Evolutionary conservation across 2,329 filamentous ascomycete genomes (phyloP), one percentile per base, ranked within the genome.

Genomic region (Colletotrichum lindemuthianum): DNA sequence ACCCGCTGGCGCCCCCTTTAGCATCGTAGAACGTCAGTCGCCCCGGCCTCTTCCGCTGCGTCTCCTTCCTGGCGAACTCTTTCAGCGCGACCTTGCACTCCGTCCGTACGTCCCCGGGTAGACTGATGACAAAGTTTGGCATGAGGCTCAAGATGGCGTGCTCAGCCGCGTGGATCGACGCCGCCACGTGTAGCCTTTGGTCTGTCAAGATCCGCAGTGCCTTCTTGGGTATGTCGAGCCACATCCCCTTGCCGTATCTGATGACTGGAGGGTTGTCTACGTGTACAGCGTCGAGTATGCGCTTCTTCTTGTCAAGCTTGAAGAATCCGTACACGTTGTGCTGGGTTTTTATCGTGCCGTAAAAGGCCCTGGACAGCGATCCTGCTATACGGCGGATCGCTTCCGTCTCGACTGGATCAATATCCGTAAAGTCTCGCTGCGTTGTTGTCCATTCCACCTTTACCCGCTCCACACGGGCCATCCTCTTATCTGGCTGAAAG

Each of bases 271-370:
- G 94, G 70, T 97, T 97, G 75, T 97, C 92, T 24, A 98, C 93
- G 65, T 95, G 88, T 0, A 98, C 90, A 2, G 95, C 95, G 74
- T 99, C 96, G 12, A 98, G 86, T 61, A 98, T 92, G 2, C 92
- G 88, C 2, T 91, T 87, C 69, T 88, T 90, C 73, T 90, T 91
- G 77, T 98, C 94, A n/a, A 97, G 82, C 75, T 98, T 98, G 85
- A 97, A 98, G 81, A 96, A 99, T 2, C 96, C 96, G 75, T 96
- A 98, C 2, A 99, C 93, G 36, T 92, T 90, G 69, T 95, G 91
- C 68, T 90, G 88, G 72, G 98, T 94, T 71, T 91, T 90, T 74
- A 99, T 95, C 0, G 87, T 82, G 40, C 96, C 96, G 73, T 92
- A 94, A 78, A 92, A 98, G 1, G 94, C 95, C 66, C 88, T 86